Percentiles rank a stretch among this genome's conserved stretches.
phyloP scores from a whole-genome alignment of 129 eudicot species.

The Smallanthus sonchifolius region DNA sequence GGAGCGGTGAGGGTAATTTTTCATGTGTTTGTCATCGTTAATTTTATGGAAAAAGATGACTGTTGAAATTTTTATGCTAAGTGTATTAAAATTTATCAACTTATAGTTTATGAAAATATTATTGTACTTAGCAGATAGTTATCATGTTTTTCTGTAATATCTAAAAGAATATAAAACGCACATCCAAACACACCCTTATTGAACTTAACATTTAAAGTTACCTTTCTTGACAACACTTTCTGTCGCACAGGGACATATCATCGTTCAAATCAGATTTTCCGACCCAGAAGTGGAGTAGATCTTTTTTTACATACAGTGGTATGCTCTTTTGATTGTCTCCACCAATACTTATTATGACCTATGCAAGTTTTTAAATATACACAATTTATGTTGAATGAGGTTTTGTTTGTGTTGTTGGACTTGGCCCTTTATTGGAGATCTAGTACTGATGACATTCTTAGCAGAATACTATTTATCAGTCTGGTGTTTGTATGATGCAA shows the following conservation, averaged over 20 bases:
- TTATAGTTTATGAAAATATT: not conserved
- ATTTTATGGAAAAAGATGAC: not conserved
- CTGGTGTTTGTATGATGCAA: not conserved
- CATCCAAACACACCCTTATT: not conserved
- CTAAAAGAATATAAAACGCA: not conserved
- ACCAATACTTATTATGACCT: not conserved
- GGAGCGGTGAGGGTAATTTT: not conserved
- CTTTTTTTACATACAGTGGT: conserved; percentile 35
- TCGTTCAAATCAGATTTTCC: conserved; percentile 10
- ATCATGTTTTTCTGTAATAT: not conserved
- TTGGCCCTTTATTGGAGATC: not conserved
- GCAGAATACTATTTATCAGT: not conserved
- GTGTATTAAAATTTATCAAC: not conserved
- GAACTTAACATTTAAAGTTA: not conserved
- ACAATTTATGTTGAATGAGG: not conserved
- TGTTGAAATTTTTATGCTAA: not conserved
- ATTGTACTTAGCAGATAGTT: not conserved
- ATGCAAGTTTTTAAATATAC: not conserved
- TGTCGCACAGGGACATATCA: conserved; percentile 26
- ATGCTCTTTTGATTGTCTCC: conserved; percentile 15
- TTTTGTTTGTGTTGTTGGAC: not conserved
- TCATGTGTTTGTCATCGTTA: not conserved
- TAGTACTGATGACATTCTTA: not conserved
- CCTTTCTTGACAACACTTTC: not conserved
- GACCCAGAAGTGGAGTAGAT: conserved; percentile 25